A percentile compares a stretch with the other conserved stretches of the same genome.
Evolutionary conservation across 2,329 filamentous ascomycete species (phyloP).

Genomic region (Talaromyces sp.): DNA sequence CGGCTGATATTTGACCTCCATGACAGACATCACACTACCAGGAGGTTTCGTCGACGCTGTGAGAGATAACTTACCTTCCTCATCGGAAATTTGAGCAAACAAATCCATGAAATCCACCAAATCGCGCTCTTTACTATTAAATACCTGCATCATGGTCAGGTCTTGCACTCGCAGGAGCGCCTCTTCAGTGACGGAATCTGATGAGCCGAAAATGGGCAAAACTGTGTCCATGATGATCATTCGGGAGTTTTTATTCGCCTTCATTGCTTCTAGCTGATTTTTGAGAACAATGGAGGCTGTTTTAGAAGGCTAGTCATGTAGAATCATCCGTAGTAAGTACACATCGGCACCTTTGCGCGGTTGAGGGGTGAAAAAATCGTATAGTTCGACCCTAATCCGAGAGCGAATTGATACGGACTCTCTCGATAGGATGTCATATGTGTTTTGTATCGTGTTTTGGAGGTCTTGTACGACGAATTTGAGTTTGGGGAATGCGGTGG

Average conservation of each 20-base stretch:
- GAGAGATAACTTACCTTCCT: constrained; percentile 11
- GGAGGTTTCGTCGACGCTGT: not conserved
- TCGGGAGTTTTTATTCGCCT: constrained; percentile 1
- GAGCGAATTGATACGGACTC: not conserved
- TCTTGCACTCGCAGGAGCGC: not conserved
- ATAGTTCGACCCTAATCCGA: constrained; percentile 17
- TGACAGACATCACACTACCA: constrained; percentile 9
- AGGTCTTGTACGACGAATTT: constrained; percentile 1
- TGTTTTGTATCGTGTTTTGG: not conserved
- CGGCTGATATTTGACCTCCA: constrained; percentile 4
- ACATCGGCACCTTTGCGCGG: constrained; percentile 17
- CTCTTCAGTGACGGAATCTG: not conserved
- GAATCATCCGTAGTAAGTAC: constrained; percentile 17
- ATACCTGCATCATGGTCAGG: not conserved
- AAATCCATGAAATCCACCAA: not conserved
- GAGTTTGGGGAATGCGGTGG: not conserved
- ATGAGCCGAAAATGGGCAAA: constrained; percentile 15
- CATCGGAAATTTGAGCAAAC: not conserved
- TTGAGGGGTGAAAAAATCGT: constrained; percentile 31
- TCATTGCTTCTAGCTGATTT: not conserved
- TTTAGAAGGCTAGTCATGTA: not conserved
- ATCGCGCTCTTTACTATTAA: not conserved
- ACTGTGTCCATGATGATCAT: constrained; percentile 29
- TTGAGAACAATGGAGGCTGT: not conserved
- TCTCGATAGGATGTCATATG: not conserved